Percentiles rank a stretch among this genome's conserved stretches.
Evolutionary conservation across 2,329 filamentous ascomycete genomes (phyloP).

Genomic region (Trichophaea hybrida): DNA sequence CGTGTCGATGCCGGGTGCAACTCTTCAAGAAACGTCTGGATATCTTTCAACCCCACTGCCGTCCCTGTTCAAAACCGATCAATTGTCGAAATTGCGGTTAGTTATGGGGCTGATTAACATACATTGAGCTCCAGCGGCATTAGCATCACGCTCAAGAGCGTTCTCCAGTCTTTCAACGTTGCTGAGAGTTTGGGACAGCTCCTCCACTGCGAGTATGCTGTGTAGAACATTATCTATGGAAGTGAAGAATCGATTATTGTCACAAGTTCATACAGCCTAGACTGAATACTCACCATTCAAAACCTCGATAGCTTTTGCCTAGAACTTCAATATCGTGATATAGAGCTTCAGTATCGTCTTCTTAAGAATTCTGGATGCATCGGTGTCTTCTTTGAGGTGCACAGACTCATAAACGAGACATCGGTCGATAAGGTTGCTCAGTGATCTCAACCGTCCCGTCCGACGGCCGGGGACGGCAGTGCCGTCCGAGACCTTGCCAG

Average conservation of each 20-base stretch:
- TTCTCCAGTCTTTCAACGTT: constrained; percentile 12
- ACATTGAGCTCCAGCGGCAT: constrained; percentile 13
- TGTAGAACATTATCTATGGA: neutral
- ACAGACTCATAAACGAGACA: constrained; percentile 23
- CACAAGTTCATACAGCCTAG: neutral
- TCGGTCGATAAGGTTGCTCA: constrained; percentile 20
- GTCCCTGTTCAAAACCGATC: neutral
- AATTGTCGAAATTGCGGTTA: neutral
- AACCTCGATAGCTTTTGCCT: constrained; percentile 5
- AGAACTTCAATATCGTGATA: constrained; percentile 14
- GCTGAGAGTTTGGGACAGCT: constrained; percentile 2
- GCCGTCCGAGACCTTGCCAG: too few relatives aligned
- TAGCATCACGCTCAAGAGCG: neutral
- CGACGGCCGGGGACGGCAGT: too few relatives aligned
- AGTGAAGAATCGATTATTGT: neutral
- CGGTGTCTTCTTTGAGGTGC: constrained; percentile 11
- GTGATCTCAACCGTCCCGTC: too few relatives aligned
- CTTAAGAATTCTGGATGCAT: constrained; percentile 9
- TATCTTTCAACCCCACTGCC: neutral
- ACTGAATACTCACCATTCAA: constrained; percentile 9
- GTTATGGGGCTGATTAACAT: neutral
- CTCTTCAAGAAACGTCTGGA: constrained; percentile 4
- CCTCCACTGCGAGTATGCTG: neutral
- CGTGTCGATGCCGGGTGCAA: constrained; percentile 17
- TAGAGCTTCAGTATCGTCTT: constrained; percentile 21